Conservation (phyloP, 164 flowering plant species). For the Piper betle region DNA sequence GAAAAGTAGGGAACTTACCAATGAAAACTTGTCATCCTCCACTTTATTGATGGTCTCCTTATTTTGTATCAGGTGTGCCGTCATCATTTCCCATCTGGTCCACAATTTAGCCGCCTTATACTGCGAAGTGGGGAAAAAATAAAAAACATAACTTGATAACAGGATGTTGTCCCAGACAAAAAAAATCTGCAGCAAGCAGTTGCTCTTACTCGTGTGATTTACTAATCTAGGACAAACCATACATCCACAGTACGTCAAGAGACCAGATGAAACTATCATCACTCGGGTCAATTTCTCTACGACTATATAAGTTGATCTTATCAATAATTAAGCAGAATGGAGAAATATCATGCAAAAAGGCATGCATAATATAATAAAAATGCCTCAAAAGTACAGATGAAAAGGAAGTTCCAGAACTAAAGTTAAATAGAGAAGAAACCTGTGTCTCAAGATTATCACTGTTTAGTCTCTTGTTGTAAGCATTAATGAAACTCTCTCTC, state of each 20-base stretch:
- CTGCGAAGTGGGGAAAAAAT: slow-evolving; percentile 21
- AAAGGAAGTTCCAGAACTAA: background rate
- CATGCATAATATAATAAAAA: background rate
- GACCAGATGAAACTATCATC: no score
- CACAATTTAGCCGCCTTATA: slow-evolving; percentile 87
- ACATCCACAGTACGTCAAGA: no score
- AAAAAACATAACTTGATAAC: background rate
- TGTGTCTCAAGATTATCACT: slow-evolving; percentile 69
- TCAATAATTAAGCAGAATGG: background rate
- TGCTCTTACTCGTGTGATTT: slow-evolving; percentile 6
- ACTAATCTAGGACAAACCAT: no score
- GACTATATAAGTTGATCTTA: no score
- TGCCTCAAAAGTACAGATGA: background rate
- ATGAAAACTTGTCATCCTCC: slow-evolving; percentile 70
- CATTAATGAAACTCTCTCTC: slow-evolving; percentile 53
- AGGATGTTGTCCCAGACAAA: no score
- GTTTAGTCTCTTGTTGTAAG: slow-evolving; percentile 77
- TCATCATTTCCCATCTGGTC: slow-evolving; percentile 99
- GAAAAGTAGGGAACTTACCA: slow-evolving; percentile 33
- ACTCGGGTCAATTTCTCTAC: background rate
- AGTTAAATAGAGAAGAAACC: slow-evolving; percentile 10
- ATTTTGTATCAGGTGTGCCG: slow-evolving; percentile 81
- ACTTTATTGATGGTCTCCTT: slow-evolving; percentile 73
- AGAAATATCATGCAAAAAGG: background rate
- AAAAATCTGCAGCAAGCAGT: background rate